Percentiles rank a stretch among this genome's conserved stretches.
Evolutionary conservation across 1,139 yeast genomes (phyloP).

Genomic region (Blastobotrys niveus): DNA sequence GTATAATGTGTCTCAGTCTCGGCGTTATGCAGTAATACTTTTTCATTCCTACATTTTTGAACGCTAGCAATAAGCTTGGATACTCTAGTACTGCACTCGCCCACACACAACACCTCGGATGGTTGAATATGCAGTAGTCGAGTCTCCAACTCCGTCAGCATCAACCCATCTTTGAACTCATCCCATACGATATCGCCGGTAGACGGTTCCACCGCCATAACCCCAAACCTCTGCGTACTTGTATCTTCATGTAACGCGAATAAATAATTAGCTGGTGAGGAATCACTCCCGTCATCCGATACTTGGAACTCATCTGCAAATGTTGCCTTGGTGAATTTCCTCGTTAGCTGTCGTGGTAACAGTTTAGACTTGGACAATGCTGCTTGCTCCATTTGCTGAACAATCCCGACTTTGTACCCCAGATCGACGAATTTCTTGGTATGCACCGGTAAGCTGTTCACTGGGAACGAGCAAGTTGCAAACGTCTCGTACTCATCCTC

Average conservation of each 20-base stretch:
- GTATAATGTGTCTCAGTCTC: constrained; percentile 7
- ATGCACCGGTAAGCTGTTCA: constrained; percentile 60
- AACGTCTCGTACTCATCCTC: constrained; percentile 48
- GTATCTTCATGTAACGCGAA: constrained; percentile 20
- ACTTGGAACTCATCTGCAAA: constrained; percentile 47
- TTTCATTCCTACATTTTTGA: background rate
- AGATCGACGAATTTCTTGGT: constrained; percentile 43
- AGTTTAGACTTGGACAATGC: constrained; percentile 60
- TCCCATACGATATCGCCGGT: constrained; percentile 79
- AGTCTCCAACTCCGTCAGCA: constrained; percentile 62
- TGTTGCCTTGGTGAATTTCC: constrained; percentile 79
- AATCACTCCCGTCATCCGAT: background rate
- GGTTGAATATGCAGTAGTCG: constrained; percentile 70
- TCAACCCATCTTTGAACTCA: constrained; percentile 50
- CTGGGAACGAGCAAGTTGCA: constrained; percentile 84
- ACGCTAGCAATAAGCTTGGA: constrained; percentile 26
- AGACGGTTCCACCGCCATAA: constrained; percentile 68
- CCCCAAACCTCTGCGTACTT: constrained; percentile 28
- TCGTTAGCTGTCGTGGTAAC: constrained; percentile 63
- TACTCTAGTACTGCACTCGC: constrained; percentile 36
- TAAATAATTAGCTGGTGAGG: constrained; percentile 22
- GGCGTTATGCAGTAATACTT: constrained; percentile 3
- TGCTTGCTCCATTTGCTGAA: constrained; percentile 78
- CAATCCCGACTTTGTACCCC: constrained; percentile 68
- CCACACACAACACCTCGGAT: constrained; percentile 55